Conservation (phyloP, 495 filamentous ascomycete genomes). For the Lasiosphaeria miniovina region DNA sequence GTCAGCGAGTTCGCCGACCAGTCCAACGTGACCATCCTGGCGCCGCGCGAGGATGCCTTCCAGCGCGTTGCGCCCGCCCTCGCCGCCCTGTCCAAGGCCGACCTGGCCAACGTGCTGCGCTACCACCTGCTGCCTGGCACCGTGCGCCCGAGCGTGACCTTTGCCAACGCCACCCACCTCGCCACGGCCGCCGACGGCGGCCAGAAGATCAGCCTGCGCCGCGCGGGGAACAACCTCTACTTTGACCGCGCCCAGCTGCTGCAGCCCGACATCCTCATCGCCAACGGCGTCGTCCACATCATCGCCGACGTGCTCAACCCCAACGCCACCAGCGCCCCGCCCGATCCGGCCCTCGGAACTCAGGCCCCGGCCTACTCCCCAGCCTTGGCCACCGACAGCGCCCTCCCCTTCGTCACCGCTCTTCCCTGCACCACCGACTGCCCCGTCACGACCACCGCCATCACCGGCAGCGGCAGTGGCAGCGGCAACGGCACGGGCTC, state of each 20-base stretch:
- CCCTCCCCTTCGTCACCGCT: constrained; percentile 39
- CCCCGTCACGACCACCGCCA: constrained; percentile 14
- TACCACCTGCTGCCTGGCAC: constrained; percentile 56
- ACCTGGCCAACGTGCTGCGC: constrained; percentile 46
- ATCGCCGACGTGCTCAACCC: constrained; percentile 63
- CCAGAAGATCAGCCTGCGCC: constrained; percentile 1
- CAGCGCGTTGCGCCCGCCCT: constrained; percentile 52
- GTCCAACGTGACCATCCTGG: constrained; percentile 59
- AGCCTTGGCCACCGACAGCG: constrained; percentile 31
- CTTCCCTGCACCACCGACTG: constrained; percentile 32
- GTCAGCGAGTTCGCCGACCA: constrained; percentile 37
- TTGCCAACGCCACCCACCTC: constrained; percentile 50
- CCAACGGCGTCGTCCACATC: constrained; percentile 66
- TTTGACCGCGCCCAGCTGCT: constrained; percentile 54
- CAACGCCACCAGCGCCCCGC: constrained; percentile 40
- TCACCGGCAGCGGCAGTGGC: background rate
- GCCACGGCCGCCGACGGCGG: constrained; percentile 17
- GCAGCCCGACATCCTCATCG: constrained; percentile 54
- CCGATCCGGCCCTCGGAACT: constrained; percentile 38
- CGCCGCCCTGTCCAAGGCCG: constrained; percentile 37
- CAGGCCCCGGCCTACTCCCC: constrained; percentile 48
- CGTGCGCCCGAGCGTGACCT: constrained; percentile 44
- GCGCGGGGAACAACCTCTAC: constrained; percentile 31
- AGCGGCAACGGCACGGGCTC: background rate
- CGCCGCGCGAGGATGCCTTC: constrained; percentile 59